Evolutionary conservation across 2,329 filamentous ascomycete genomes (phyloP).

Genomic region (Stenocarpella maydis): DNA sequence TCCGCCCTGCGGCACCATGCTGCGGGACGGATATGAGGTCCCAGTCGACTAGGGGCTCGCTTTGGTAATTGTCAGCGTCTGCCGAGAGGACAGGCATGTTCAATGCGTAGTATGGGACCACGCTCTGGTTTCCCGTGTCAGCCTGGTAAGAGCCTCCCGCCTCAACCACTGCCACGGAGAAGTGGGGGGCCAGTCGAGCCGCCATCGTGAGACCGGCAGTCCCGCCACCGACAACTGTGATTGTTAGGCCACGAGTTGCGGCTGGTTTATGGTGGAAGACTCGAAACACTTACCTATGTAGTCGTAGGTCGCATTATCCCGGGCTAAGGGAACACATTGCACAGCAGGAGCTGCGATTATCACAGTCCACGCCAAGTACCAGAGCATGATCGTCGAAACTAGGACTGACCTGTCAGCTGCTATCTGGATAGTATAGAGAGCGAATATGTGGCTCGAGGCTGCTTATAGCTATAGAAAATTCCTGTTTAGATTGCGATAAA

Average conservation of each 20-base stretch:
- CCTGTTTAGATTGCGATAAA: no score
- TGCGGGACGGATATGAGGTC: slow-evolving; percentile 23
- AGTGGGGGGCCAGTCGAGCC: slow-evolving; percentile 28
- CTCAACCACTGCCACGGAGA: slow-evolving; percentile 31
- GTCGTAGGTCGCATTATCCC: not conserved
- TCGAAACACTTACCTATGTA: not conserved
- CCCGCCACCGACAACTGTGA: slow-evolving; percentile 30
- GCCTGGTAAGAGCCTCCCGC: slow-evolving; percentile 32
- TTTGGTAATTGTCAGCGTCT: slow-evolving; percentile 4
- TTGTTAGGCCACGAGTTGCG: not conserved
- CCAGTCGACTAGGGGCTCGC: slow-evolving; percentile 32
- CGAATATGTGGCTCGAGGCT: not conserved
- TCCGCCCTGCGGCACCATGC: not conserved
- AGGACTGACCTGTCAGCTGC: not conserved
- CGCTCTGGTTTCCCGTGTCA: slow-evolving; percentile 30
- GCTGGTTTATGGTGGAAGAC: no score
- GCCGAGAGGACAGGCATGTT: not conserved
- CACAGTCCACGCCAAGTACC: not conserved
- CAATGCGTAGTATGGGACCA: slow-evolving; percentile 29
- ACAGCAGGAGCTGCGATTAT: not conserved
- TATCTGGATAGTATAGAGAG: no score
- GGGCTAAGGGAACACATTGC: not conserved
- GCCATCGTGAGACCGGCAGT: slow-evolving; percentile 34
- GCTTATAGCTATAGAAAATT: not conserved
- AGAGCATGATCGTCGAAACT: not conserved